phyloP scores from a whole-genome alignment of 1,139 yeast genomes.

The Hansenula anomala region DNA sequence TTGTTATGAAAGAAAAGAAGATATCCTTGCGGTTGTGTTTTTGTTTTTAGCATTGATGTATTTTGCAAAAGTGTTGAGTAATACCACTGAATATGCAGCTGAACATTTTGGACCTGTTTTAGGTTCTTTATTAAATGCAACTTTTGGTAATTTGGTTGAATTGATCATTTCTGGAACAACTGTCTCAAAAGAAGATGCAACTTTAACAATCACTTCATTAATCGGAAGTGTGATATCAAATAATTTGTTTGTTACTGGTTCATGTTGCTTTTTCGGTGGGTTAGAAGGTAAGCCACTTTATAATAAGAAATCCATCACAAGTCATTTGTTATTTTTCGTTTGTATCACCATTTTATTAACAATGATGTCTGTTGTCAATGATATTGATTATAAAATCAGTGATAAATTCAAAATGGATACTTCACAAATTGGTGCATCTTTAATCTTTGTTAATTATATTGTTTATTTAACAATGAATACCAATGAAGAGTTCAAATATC shows the following conservation, averaged over 20 bases:
- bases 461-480: conserved; percentile 17
- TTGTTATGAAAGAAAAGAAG: conserved; percentile 9
- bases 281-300: conserved; percentile 13
- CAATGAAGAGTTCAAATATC: conserved; percentile 17
- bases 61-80: conserved; percentile 20
- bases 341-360: conserved; percentile 14
- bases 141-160: conserved; percentile 81
- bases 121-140: conserved; percentile 91
- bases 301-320: conserved; percentile 13
- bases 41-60: conserved; percentile 19
- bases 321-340: conserved; percentile 17
- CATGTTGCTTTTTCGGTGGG: conserved; percentile 21
- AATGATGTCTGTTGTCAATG: conserved; percentile 16
- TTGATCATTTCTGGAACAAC: conserved; percentile 21
- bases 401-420: conserved; percentile 17
- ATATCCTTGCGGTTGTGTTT: conserved; percentile 18
- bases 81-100: conserved; percentile 19
- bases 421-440: conserved; percentile 17
- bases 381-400: conserved; percentile 11
- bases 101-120: conserved; percentile 45
- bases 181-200: conserved; percentile 21
- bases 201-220: conserved; percentile 23
- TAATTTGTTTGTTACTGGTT: conserved; percentile 18
- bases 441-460: conserved; percentile 16
- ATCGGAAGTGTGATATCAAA: conserved; percentile 20